Conservation (phyloP, 345 rosid genomes). For the Physaria fendleri region DNA sequence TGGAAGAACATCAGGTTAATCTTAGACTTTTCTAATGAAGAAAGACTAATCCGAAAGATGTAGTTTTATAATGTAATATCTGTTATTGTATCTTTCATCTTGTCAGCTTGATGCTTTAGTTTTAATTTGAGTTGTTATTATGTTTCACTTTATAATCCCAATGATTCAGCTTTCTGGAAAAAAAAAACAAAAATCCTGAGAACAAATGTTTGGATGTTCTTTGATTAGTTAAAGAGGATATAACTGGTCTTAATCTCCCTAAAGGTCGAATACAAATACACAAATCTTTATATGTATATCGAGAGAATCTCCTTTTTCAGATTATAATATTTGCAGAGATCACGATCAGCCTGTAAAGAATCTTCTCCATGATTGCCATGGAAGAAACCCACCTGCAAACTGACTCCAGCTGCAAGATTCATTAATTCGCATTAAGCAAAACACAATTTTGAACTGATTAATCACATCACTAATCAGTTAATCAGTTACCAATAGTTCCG, state of each 20-base stretch:
- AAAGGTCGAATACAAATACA: slow-evolving; percentile 8
- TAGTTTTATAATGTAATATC: slow-evolving; percentile 47
- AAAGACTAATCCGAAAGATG: slow-evolving; percentile 69
- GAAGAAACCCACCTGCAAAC: slow-evolving; percentile 78
- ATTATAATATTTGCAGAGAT: background rate
- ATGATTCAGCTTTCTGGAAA: slow-evolving; percentile 33
- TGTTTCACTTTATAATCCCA: slow-evolving; percentile 33
- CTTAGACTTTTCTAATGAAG: slow-evolving; percentile 44
- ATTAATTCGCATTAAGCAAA: no score
- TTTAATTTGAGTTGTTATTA: slow-evolving; percentile 41
- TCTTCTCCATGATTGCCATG: slow-evolving; percentile 90
- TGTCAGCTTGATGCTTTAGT: slow-evolving; percentile 41
- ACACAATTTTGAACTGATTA: no score
- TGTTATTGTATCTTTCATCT: slow-evolving; percentile 57
- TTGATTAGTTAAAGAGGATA: no score
- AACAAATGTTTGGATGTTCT: no score
- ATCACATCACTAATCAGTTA: background rate
- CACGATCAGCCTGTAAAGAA: slow-evolving; percentile 68
- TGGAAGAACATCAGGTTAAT: no score
- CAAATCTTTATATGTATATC: background rate
- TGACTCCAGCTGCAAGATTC: no score
- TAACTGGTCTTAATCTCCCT: slow-evolving; percentile 12
- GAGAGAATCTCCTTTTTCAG: background rate
- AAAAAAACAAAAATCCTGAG: no score
- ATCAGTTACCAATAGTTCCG: slow-evolving; percentile 54